Evolutionary conservation across 371 early-diverging fungal species (phyloP).

Genomic region (Mortierella sp.): DNA sequence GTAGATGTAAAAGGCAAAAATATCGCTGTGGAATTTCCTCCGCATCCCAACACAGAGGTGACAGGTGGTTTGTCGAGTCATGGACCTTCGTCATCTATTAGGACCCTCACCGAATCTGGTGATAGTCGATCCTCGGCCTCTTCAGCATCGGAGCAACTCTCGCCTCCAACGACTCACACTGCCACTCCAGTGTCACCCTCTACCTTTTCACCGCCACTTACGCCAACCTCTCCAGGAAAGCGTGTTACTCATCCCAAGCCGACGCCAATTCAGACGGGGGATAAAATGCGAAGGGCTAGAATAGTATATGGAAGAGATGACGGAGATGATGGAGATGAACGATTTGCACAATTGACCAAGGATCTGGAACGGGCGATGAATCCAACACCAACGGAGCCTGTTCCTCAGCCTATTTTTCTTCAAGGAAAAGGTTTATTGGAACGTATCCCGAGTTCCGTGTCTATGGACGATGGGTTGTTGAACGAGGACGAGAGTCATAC

Average conservation of each 20-base stretch:
- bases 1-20: too few species aligned
- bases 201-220: conserved; percentile 8
- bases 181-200: not conserved
- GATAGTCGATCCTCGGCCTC: too few species aligned
- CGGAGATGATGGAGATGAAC: conserved; percentile 10
- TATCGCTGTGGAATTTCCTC: too few species aligned
- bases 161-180: too few species aligned
- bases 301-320: not conserved
- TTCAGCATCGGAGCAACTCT: too few species aligned
- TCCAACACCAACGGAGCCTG: conserved; percentile 45
- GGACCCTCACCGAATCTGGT: too few species aligned
- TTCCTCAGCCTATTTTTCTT: conserved; percentile 35
- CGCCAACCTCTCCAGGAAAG: conserved; percentile 3
- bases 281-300: not conserved
- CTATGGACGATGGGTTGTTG: conserved; percentile 38
- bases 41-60: too few species aligned
- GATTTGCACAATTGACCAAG: conserved; percentile 28
- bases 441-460: conserved; percentile 32
- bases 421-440: conserved; percentile 39
- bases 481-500: conserved; percentile 18
- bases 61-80: too few species aligned
- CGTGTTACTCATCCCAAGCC: conserved; percentile 29
- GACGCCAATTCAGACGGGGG: conserved; percentile 25
- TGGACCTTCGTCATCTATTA: too few species aligned
- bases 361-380: conserved; percentile 51